phyloP scores from a whole-genome alignment of 164 flowering plant genomes.

The Aristolochia contorta region DNA sequence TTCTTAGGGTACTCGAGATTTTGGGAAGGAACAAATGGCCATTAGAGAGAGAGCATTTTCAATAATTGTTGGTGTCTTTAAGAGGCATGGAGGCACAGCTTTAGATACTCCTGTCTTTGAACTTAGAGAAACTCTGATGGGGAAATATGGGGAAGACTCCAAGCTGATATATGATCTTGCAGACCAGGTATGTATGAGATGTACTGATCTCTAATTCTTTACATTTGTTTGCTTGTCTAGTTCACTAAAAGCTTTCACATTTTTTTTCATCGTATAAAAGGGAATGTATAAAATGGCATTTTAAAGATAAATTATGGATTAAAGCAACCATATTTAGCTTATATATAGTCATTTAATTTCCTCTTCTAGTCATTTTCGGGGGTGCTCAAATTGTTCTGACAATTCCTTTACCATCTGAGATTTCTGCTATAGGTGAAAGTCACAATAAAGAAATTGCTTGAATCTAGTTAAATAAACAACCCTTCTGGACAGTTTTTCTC shows the following conservation, averaged over 20 bases:
- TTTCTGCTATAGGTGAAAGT: too few relatives aligned
- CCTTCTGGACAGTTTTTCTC: too few relatives aligned
- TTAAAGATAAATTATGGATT: neutral
- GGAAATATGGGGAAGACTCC: conserved; percentile 97
- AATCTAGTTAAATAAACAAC: too few relatives aligned
- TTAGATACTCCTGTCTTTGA: conserved; percentile 95
- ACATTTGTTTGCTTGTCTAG: neutral
- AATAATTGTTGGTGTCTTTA: conserved; percentile 58
- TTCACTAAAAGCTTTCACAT: neutral
- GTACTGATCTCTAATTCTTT: too few relatives aligned
- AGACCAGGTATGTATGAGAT: conserved; percentile 57
- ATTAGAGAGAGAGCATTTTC: conserved; percentile 73
- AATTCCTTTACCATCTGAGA: too few relatives aligned
- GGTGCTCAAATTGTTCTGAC: too few relatives aligned
- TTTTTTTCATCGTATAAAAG: neutral
- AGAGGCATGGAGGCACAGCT: conserved; percentile 82
- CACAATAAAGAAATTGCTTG: too few relatives aligned
- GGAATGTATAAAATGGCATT: neutral
- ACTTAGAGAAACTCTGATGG: conserved; percentile 89
- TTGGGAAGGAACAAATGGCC: conserved; percentile 92
- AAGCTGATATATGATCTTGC: conserved; percentile 96
- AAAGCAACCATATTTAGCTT: neutral
- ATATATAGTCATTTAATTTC: too few relatives aligned
- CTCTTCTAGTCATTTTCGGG: too few relatives aligned
- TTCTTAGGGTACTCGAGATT: conserved; percentile 88